Conservation (phyloP, 2,329 filamentous ascomycete genomes). For the Trichoderma sp. region DNA sequence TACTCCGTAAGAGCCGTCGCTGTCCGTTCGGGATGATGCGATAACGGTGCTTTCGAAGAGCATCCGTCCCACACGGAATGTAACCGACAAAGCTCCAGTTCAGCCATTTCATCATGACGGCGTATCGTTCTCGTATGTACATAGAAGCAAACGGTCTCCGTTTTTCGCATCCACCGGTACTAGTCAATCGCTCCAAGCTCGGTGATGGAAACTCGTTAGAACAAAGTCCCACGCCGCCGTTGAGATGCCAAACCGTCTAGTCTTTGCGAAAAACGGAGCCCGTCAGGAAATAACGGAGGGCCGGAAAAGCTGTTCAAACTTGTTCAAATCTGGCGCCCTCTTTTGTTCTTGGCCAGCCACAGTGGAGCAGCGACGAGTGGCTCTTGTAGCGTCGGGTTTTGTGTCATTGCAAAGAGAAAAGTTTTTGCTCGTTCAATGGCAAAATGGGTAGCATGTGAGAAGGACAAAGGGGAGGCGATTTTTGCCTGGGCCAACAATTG, state of each 20-base stretch:
- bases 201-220: neutral
- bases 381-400: neutral
- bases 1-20: neutral
- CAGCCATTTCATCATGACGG: neutral
- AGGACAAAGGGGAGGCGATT: neutral
- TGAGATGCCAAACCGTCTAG: neutral
- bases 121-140: neutral
- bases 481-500: neutral
- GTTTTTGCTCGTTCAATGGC: neutral
- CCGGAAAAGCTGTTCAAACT: neutral
- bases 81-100: neutral
- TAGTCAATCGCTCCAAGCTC: neutral
- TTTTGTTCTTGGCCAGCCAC: neutral
- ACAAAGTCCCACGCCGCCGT: neutral
- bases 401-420: neutral
- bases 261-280: neutral
- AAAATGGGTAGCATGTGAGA: neutral
- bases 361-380: conserved; percentile 5
- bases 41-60: neutral
- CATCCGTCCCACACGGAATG: neutral
- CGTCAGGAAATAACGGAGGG: neutral
- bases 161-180: neutral
- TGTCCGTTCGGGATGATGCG: neutral
- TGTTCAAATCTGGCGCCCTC: neutral
- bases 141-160: neutral